Evolutionary conservation across 352 stramenopile genomes (phyloP).

Genomic region (Hyaloperonospora brassicae): DNA sequence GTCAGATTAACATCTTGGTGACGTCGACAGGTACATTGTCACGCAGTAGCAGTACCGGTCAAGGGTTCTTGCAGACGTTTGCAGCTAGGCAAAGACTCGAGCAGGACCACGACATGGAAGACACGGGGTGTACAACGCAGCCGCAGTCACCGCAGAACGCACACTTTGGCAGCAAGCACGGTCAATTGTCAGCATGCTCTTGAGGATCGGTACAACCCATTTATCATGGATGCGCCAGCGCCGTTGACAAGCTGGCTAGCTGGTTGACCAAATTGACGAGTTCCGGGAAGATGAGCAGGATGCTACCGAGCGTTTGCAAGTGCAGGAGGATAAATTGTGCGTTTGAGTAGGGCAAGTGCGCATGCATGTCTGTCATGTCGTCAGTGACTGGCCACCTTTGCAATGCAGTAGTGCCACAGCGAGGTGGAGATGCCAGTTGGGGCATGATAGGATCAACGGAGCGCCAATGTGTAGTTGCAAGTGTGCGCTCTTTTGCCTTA

Average conservation of each 20-base stretch:
- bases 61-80: conserved; percentile 27
- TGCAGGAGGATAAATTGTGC: conserved; percentile 13
- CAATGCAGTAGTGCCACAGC: too few species aligned
- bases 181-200: conserved; percentile 27
- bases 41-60: conserved; percentile 19
- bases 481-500: too few species aligned
- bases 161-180: conserved; percentile 25
- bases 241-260: conserved; percentile 1
- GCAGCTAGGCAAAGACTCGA: conserved; percentile 16
- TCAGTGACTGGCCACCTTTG: conserved; percentile 8
- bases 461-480: conserved; percentile 16
- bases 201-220: conserved; percentile 18
- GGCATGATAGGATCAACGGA: conserved; percentile 20
- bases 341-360: conserved; percentile 22
- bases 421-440: conserved; percentile 15
- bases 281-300: not conserved
- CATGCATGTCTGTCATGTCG: conserved; percentile 24
- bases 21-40: conserved; percentile 15
- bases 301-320: conserved; percentile 6
- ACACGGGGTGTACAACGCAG: conserved; percentile 19
- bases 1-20: conserved; percentile 51
- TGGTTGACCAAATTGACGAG: conserved; percentile 8
- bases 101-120: conserved; percentile 50
- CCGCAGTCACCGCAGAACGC: conserved; percentile 24
- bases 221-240: not conserved